Percentiles rank a stretch among this genome's conserved stretches.
phyloP scores from a whole-genome alignment of 2,329 filamentous ascomycete species.

The Sarocladium oryzae region DNA sequence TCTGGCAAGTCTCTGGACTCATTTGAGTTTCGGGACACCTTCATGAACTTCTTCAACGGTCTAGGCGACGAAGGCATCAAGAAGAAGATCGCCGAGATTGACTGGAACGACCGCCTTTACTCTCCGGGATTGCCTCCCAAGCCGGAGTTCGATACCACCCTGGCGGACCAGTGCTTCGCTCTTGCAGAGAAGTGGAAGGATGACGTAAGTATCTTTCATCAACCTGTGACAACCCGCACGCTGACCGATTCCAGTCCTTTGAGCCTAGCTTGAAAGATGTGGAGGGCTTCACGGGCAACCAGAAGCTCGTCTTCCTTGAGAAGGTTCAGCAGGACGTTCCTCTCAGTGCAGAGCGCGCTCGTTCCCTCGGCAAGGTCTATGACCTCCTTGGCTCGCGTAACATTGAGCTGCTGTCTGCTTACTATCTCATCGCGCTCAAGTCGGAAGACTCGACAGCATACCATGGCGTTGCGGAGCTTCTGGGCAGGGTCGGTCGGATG shows the following conservation, averaged over 20 bases:
- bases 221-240: too few relatives aligned
- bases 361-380: conserved; percentile 69
- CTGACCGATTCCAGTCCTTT: conserved; percentile 42
- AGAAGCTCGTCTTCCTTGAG: conserved; percentile 87
- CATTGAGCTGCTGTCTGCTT: conserved; percentile 77
- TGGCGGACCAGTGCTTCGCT: conserved; percentile 79
- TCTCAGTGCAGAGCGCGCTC: conserved; percentile 58
- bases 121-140: conserved; percentile 83
- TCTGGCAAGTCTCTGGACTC: conserved; percentile 83
- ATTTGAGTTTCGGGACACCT: conserved; percentile 86
- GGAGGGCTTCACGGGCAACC: conserved; percentile 71
- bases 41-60: conserved; percentile 73
- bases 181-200: conserved; percentile 77
- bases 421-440: conserved; percentile 71
- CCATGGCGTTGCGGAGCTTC: conserved; percentile 62
- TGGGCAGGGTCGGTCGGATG: conserved; percentile 85
- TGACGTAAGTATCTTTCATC: conserved; percentile 30
- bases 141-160: conserved; percentile 80
- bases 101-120: conserved; percentile 90
- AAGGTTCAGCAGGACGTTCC: conserved; percentile 59
- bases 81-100: conserved; percentile 63
- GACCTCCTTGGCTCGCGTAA: conserved; percentile 70
- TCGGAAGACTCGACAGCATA: conserved; percentile 66
- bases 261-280: conserved; percentile 64
- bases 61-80: conserved; percentile 55